A percentile compares a stretch with the other conserved stretches of the same genome.
Evolutionary conservation across 805 yeast genomes (phyloP).

Genomic region (Ogataea wickerhamii): DNA sequence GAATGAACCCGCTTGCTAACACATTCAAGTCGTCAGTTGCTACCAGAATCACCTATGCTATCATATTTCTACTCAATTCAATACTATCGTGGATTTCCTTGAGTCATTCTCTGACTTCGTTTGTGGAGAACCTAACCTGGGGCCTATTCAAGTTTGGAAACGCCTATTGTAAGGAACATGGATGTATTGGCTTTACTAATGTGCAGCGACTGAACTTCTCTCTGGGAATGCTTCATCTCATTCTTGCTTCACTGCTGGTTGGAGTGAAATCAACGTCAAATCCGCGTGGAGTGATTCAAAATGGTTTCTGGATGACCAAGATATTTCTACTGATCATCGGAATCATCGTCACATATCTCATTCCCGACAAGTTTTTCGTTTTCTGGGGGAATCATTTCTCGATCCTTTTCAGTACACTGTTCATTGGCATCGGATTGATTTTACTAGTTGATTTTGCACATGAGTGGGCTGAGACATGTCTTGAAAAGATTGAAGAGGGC

Average conservation of each 20-base stretch:
- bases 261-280: conserved; percentile 76
- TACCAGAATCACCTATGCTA: conserved; percentile 84
- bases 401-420: conserved; percentile 75
- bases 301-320: conserved; percentile 88
- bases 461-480: conserved; percentile 96
- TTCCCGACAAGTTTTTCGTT: conserved; percentile 84
- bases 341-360: conserved; percentile 60
- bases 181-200: conserved; percentile 85
- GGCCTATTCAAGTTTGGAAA: conserved; percentile 59
- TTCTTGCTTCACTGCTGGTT: conserved; percentile 61
- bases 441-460: conserved; percentile 95
- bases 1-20: conserved; percentile 37
- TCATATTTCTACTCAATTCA: conserved; percentile 71
- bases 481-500: conserved; percentile 84
- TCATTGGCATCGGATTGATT: conserved; percentile 85
- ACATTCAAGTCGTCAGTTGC: conserved; percentile 66
- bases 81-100: conserved; percentile 89
- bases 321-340: conserved; percentile 55
- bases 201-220: conserved; percentile 93
- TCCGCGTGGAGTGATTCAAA: conserved; percentile 79
- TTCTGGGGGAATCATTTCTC: conserved; percentile 91
- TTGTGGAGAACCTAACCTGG: conserved; percentile 68
- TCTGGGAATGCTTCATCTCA: conserved; percentile 71
- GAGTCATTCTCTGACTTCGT: conserved; percentile 70
- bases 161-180: conserved; percentile 70